Evolutionary conservation across 2,329 filamentous ascomycete genomes (phyloP), one percentile per base, ranked within the genome.

Genomic region (Nemania diffusa): DNA sequence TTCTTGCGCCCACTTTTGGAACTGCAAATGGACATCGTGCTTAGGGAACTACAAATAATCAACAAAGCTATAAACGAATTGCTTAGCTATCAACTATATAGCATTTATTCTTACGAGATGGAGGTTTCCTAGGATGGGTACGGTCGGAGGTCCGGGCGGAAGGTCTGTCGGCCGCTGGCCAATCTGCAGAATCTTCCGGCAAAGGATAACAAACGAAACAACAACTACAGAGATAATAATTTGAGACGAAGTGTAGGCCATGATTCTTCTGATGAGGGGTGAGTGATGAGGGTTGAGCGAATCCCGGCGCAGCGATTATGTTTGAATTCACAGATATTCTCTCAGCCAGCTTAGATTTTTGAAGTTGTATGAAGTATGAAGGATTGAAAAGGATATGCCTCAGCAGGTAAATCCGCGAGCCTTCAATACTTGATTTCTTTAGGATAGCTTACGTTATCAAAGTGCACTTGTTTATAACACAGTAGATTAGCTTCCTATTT

Each of bases 1-100:
- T 69, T 85, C 77, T 7, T 81, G 68, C 0, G 84, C 82, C 85
- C 85, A 87, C 68, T 83, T 81, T 34, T 82, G 73, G 51, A 85
- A 84, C 58, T 85, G 81, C 0, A 82, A 65, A 64, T 84, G 81
- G 0, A 74, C 71, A 48, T 83, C 73, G 1, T 74, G 59, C 0
- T 71, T 73, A 0, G 83, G 83, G 71, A 85, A 82, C 72, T 79
- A 37, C 37, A 46, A 22, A 44, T 42, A 29, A 62, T 55, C 29
- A 67, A 64, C 29, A 40, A 63, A 34, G 52, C 22, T 32, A 24
- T 44, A 27, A 58, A 57, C 17, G n/a, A 22, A 7, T 48, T 62
- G 29, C 24, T 27, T 40, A 46, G 34, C 24, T 55, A 50, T 26
- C 22, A 51, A 52, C 46, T 59, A n/a, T 37, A 20, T 4, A 48